Evolutionary conservation across 1,139 yeast genomes (phyloP), one percentile per base, ranked within the genome.

Genomic region (Blastobotrys ciferrii): DNA sequence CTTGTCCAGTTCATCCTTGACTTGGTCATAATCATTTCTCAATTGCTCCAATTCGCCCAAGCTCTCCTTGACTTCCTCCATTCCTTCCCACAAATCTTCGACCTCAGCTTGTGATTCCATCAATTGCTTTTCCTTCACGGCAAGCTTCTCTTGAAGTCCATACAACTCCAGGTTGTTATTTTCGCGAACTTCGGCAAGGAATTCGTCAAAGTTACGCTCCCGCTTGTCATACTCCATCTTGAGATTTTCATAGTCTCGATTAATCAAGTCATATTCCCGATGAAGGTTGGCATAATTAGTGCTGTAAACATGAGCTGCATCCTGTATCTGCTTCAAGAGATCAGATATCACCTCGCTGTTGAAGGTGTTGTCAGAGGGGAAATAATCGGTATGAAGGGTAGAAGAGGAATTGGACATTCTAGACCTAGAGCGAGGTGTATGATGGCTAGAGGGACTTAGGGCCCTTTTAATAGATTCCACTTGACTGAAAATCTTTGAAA

Each of bases 391-490:
- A 19, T 33, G 40, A 6, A 35, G 37, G 4, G 42, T n/a, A 7
- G 45, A 11, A 5, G 42, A 28, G 11, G 43, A 36, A 9, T 20
- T 36, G 12, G 48, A 45, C 28, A 45, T 31, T 13, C 51, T 28
- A 2, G 51, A 48, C 13, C 48, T 19, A 1, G 45, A 17, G 6
- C 51, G 25, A 3, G 43, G 42, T 4, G 38, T 20, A 25, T 18
- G 40, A 17, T 36, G 20, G 15, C 20, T 23, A 11, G 19, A 36
- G n/a, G 48, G 48, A 17, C 48, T 45, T 12, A 48, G 33, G 2
- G 42, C 41, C 11, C 46, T 32, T 35, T 49, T 49, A 32, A 49
- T 49, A 14, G 23, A 32, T 30, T 49, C 52, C n/a, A 42, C 49
- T 19, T 49, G 52, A n/a, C 32, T 33, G 18, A 31, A 46, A 12